A percentile compares a stretch with the other conserved stretches of the same genome.
These are phyloP conservation scores for Gnomoniopsis sp. DNA, from an alignment of 2,329 filamentous ascomycete species.

Conservation along the genomic window DNA sequence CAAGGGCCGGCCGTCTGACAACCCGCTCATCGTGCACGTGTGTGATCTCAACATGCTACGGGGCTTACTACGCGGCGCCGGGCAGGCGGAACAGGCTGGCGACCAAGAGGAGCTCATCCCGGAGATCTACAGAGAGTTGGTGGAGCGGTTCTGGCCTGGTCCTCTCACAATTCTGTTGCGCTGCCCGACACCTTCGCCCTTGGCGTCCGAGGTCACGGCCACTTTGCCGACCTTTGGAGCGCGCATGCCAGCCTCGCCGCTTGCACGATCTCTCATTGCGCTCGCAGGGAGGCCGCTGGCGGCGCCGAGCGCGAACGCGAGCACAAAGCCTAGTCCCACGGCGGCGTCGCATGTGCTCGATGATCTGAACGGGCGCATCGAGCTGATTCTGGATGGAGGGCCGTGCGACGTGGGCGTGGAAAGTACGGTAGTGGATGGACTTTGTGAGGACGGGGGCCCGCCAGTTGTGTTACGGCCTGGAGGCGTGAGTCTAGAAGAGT, in stretches of 20 bases:
- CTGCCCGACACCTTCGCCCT: conserved; percentile 62
- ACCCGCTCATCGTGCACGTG: conserved; percentile 92
- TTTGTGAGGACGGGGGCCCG: conserved; percentile 58
- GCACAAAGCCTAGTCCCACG: conserved; percentile 88
- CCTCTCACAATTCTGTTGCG: conserved; percentile 88
- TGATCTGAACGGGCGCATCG: conserved; percentile 78
- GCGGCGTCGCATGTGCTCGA: conserved; percentile 84
- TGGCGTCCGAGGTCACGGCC: conserved; percentile 91
- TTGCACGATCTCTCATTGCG: conserved; percentile 86
- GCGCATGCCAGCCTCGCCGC: conserved; percentile 78
- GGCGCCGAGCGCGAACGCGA: conserved; percentile 91
- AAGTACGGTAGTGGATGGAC: conserved; percentile 92
- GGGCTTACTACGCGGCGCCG: conserved; percentile 45
- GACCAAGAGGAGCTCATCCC: conserved; percentile 55
- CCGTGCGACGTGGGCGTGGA: conserved; percentile 86
- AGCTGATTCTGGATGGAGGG: conserved; percentile 85
- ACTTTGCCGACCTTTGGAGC: conserved; percentile 81
- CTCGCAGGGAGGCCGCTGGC: conserved; percentile 76
- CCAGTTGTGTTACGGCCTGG: conserved; percentile 83
- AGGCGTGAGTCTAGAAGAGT: conserved; percentile 77
- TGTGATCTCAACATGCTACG: conserved; percentile 76
- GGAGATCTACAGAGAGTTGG: conserved; percentile 71
- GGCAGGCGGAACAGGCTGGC: conserved; percentile 6
- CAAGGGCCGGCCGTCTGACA: conserved; percentile 88
- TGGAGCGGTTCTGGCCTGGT: conserved; percentile 88